A percentile compares a stretch with the other conserved stretches of the same genome.
These are phyloP conservation scores for Xylaria palmicola DNA, from an alignment of 495 filamentous ascomycete species.

Conservation along the genomic window DNA sequence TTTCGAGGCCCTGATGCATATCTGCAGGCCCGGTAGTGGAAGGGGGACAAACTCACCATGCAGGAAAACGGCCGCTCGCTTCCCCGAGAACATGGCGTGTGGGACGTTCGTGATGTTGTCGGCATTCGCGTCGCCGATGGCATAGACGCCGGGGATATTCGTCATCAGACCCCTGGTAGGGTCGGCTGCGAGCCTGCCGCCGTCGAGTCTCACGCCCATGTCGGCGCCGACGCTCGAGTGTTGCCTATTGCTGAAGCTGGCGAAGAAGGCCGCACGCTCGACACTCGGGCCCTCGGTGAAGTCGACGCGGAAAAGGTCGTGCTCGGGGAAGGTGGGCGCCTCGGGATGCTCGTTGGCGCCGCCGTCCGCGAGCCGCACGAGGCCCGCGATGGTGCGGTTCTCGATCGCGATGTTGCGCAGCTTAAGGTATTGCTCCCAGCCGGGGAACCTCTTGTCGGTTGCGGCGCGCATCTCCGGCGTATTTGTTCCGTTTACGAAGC, in stretches of 20 bases:
- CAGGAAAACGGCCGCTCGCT: constrained; percentile 54
- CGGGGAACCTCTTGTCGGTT: constrained; percentile 38
- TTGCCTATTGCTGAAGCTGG: constrained; percentile 50
- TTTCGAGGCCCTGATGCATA: not conserved
- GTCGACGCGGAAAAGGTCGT: constrained; percentile 55
- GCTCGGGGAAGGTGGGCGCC: constrained; percentile 34
- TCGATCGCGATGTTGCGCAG: constrained; percentile 52
- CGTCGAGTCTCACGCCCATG: constrained; percentile 43
- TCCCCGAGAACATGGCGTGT: constrained; percentile 59
- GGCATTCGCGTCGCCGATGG: constrained; percentile 56
- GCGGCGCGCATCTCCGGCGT: constrained; percentile 39
- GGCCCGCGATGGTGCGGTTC: constrained; percentile 50
- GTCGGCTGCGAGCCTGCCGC: constrained; percentile 47
- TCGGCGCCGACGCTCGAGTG: constrained; percentile 32
- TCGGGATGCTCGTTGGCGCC: constrained; percentile 35
- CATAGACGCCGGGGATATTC: constrained; percentile 51
- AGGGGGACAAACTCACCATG: constrained; percentile 45
- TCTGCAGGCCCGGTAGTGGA: not conserved
- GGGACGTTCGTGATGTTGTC: constrained; percentile 60
- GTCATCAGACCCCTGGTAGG: constrained; percentile 38
- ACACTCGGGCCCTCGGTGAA: constrained; percentile 46
- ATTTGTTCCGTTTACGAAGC: constrained; percentile 57
- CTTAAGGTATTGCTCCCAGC: constrained; percentile 48
- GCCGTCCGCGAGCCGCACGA: constrained; percentile 49
- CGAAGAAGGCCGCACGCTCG: constrained; percentile 50